Evolutionary conservation across 148 eudicot species (phyloP).

Genomic region (Diospyros kaki): DNA sequence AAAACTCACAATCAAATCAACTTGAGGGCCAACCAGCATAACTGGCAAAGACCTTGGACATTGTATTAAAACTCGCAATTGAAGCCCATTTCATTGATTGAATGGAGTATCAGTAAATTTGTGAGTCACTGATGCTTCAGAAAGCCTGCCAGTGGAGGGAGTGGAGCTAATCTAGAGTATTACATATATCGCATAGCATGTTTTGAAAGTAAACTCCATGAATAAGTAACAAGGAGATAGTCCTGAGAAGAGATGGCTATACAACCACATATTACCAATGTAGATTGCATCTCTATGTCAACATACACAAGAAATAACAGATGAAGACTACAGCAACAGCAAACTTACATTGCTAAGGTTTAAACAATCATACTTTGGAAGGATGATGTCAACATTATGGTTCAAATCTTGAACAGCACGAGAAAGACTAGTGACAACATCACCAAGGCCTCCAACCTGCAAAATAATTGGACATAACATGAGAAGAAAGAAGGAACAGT

Average conservation of each 20-base stretch:
- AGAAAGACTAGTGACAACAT: slow-evolving; percentile 96
- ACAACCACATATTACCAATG: background rate
- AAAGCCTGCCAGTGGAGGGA: background rate
- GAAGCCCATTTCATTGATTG: background rate
- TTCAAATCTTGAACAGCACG: slow-evolving; percentile 95
- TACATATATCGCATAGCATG: too few relatives aligned
- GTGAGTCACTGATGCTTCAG: background rate
- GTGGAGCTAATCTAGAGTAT: too few relatives aligned
- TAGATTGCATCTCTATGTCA: background rate
- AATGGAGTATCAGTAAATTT: background rate
- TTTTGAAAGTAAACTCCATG: too few relatives aligned
- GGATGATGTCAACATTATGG: slow-evolving; percentile 78
- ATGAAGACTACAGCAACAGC: slow-evolving; percentile 12
- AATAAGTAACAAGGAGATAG: too few relatives aligned
- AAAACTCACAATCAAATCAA: background rate
- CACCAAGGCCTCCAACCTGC: slow-evolving; percentile 99
- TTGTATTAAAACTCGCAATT: background rate
- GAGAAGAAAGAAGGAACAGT: background rate
- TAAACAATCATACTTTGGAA: slow-evolving; percentile 93
- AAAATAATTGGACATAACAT: slow-evolving; percentile 16
- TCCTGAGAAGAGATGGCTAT: background rate
- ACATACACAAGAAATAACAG: background rate
- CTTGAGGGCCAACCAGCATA: background rate
- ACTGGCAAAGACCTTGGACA: background rate
- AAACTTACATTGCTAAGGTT: slow-evolving; percentile 76